phyloP scores from a whole-genome alignment of 2,329 filamentous ascomycete genomes.

The Claviceps digitariae region DNA sequence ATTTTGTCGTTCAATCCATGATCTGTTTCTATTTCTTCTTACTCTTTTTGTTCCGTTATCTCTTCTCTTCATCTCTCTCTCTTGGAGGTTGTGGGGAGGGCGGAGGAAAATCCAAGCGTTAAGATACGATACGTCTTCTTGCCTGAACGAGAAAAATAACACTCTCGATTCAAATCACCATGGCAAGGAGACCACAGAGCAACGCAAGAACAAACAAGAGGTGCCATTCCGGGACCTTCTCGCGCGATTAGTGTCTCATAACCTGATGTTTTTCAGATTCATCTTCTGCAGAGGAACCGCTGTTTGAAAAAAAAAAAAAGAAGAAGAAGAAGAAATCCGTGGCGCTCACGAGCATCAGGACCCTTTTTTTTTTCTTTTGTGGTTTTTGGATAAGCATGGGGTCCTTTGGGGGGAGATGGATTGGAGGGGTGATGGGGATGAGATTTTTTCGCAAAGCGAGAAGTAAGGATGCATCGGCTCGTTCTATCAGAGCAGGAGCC shows the following conservation, averaged over 20 bases:
- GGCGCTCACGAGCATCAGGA: constrained; percentile 4
- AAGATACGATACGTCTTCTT: constrained; percentile 53
- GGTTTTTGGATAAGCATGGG: constrained; percentile 1
- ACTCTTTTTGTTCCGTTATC: too few relatives aligned
- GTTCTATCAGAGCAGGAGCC: constrained; percentile 50
- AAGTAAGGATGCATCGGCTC: constrained; percentile 23
- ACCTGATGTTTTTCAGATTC: background rate
- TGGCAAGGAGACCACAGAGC: constrained; percentile 47
- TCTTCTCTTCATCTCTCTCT: too few relatives aligned
- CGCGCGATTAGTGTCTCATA: background rate
- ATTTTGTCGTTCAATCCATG: too few relatives aligned
- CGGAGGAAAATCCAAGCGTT: constrained; percentile 30
- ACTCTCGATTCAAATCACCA: constrained; percentile 12
- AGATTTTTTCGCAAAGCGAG: background rate
- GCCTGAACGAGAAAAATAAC: constrained; percentile 17
- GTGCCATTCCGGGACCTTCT: constrained; percentile 1
- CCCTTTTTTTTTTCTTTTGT: background rate
- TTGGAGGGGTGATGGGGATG: constrained; percentile 9
- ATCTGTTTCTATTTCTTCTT: too few relatives aligned
- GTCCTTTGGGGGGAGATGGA: constrained; percentile 18
- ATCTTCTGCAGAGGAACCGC: background rate
- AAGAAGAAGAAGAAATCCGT: constrained; percentile 1
- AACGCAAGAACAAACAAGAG: constrained; percentile 39
- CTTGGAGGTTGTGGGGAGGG: too few relatives aligned
- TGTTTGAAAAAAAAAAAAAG: background rate